These are phyloP conservation scores for Neurospora sp. DNA, from an alignment of 495 filamentous ascomycete genomes.

Conservation along the genomic window DNA sequence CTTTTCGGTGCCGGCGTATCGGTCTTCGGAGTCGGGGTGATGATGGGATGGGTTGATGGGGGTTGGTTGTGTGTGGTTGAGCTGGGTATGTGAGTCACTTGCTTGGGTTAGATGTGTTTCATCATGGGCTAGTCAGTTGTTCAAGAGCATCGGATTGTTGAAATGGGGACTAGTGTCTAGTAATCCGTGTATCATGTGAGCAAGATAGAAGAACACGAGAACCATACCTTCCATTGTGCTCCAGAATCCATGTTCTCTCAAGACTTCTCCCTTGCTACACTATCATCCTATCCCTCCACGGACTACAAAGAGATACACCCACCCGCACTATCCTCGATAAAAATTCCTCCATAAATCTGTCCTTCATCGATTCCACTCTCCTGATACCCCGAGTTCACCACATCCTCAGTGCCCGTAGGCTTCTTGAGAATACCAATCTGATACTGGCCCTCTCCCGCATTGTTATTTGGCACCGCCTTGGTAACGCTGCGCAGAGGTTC, in stretches of 20 bases:
- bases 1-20: constrained; percentile 14
- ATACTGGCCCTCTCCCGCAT: constrained; percentile 44
- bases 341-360: constrained; percentile 45
- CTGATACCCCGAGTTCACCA: constrained; percentile 45
- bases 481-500: constrained; percentile 38
- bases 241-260: not conserved
- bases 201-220: not conserved
- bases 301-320: constrained; percentile 34
- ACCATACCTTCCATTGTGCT: not conserved
- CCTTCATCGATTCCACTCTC: constrained; percentile 40
- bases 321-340: constrained; percentile 39
- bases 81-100: not conserved
- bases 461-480: constrained; percentile 36
- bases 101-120: not conserved
- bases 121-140: not conserved
- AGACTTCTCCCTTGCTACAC: not conserved
- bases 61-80: not conserved
- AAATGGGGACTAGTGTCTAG: not conserved
- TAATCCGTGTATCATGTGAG: not conserved
- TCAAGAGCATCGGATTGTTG: not conserved
- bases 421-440: constrained; percentile 50
- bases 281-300: not conserved
- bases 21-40: not conserved
- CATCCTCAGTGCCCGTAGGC: constrained; percentile 41
- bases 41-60: not conserved